Evolutionary conservation across 768 basidiomycete species (phyloP).

Genomic region (Mycena epipterygia): DNA sequence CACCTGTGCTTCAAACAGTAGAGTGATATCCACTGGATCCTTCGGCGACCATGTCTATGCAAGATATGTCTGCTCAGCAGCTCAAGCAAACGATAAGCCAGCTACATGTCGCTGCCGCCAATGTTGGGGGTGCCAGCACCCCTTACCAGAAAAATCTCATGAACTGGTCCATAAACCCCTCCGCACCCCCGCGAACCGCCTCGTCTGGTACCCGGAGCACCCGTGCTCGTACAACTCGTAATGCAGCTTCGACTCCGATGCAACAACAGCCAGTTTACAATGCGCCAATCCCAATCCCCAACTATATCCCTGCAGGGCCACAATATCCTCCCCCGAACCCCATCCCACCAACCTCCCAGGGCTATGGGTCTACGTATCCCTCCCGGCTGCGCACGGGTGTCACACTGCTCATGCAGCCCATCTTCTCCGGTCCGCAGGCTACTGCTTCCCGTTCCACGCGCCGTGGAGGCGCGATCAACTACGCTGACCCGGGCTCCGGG

Average conservation of each 20-base stretch:
- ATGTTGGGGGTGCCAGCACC: conserved; percentile 36
- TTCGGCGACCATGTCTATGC: conserved; percentile 14
- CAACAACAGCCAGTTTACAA: conserved; percentile 53
- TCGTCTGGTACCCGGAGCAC: conserved; percentile 28
- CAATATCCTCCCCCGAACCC: conserved; percentile 69
- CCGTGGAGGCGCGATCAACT: conserved; percentile 83
- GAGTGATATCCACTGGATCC: background rate
- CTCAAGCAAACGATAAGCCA: conserved; percentile 75
- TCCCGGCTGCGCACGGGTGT: conserved; percentile 93
- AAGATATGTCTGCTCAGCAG: conserved; percentile 70
- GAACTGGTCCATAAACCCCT: conserved; percentile 57
- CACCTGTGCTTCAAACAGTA: background rate
- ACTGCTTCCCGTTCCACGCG: conserved; percentile 62
- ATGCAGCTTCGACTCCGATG: conserved; percentile 47
- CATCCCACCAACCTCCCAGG: conserved; percentile 77
- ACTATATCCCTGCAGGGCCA: conserved; percentile 50
- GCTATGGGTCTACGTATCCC: conserved; percentile 84
- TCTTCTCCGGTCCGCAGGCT: conserved; percentile 78
- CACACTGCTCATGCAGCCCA: conserved; percentile 92
- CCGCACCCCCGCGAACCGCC: conserved; percentile 48
- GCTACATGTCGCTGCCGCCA: conserved; percentile 54
- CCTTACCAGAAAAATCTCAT: conserved; percentile 40
- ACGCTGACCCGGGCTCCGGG: conserved; percentile 87
- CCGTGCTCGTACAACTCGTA: conserved; percentile 24
- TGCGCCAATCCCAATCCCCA: conserved; percentile 34